Evolutionary conservation across 2,329 filamentous ascomycete genomes (phyloP).

Genomic region (Gremmenia infestans): DNA sequence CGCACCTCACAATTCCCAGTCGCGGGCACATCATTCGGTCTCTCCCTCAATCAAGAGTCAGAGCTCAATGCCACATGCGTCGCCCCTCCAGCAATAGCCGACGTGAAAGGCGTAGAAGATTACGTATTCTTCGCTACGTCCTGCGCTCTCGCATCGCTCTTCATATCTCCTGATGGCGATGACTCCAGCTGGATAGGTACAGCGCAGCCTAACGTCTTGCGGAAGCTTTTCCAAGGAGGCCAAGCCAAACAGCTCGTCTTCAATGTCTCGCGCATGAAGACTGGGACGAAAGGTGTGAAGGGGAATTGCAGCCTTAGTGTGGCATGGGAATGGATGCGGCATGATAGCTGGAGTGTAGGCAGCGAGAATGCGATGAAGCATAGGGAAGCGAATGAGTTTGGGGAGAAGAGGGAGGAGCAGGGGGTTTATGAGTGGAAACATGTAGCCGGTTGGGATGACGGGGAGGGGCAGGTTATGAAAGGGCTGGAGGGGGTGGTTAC

Average conservation of each 20-base stretch:
- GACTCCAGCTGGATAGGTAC: conserved; percentile 12
- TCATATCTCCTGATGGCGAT: not conserved
- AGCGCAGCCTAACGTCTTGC: conserved; percentile 14
- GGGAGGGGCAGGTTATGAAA: conserved; percentile 16
- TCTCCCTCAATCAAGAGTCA: conserved; percentile 16
- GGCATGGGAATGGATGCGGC: conserved; percentile 13
- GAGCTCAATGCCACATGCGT: conserved; percentile 14
- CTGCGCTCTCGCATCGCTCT: conserved; percentile 19
- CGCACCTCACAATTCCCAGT: conserved; percentile 19
- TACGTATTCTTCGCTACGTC: conserved; percentile 25
- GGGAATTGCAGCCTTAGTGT: conserved; percentile 5
- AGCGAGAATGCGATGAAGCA: conserved; percentile 5
- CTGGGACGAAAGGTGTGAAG: not conserved
- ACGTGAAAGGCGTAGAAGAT: conserved; percentile 18
- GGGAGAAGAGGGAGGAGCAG: conserved; percentile 15
- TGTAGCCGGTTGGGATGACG: conserved; percentile 8
- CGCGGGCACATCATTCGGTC: conserved; percentile 8
- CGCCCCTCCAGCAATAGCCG: conserved; percentile 9
- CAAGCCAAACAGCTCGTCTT: conserved; percentile 16
- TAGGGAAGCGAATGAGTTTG: not conserved
- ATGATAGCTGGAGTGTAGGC: not conserved
- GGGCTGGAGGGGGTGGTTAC: conserved; percentile 21
- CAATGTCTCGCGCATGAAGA: not conserved
- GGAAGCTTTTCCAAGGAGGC: conserved; percentile 6
- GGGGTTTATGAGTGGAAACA: conserved; percentile 22